Conservation (phyloP, 2,329 filamentous ascomycete genomes). For the Colletotrichum lindemuthianum region DNA sequence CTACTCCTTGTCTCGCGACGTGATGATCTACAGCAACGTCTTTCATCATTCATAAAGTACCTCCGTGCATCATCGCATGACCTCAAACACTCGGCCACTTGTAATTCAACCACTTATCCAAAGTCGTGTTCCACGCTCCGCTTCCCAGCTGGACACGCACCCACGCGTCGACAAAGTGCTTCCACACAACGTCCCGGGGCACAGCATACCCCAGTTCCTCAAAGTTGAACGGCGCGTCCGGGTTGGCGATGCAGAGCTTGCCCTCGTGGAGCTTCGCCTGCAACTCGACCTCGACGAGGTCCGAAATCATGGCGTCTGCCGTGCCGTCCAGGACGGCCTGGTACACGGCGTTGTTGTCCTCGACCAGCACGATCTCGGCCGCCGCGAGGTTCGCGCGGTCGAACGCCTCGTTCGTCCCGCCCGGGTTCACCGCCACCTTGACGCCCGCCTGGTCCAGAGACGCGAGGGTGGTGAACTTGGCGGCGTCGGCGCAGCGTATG, state of each 20-base stretch:
- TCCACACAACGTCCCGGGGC: slow-evolving; percentile 28
- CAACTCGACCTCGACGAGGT: slow-evolving; percentile 33
- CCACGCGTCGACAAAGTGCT: slow-evolving; percentile 35
- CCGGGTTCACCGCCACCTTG: slow-evolving; percentile 30
- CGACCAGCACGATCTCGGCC: slow-evolving; percentile 25
- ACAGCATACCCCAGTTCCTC: slow-evolving; percentile 33
- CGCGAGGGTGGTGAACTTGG: slow-evolving; percentile 28
- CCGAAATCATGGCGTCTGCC: slow-evolving; percentile 34
- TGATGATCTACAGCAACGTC: too few relatives aligned
- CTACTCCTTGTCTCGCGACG: too few relatives aligned
- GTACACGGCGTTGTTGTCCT: slow-evolving; percentile 34
- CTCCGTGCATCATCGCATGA: neutral
- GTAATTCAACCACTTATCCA: slow-evolving; percentile 33
- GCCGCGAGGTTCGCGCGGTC: slow-evolving; percentile 31
- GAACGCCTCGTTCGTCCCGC: slow-evolving; percentile 35
- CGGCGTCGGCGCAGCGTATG: slow-evolving; percentile 32
- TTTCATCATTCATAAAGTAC: too few relatives aligned
- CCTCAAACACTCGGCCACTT: slow-evolving; percentile 27
- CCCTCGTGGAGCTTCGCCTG: slow-evolving; percentile 25
- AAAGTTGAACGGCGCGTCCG: slow-evolving; percentile 31
- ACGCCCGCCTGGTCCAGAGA: slow-evolving; percentile 26
- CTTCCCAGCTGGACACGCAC: slow-evolving; percentile 32
- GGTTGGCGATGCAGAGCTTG: slow-evolving; percentile 29
- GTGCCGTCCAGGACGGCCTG: slow-evolving; percentile 22
- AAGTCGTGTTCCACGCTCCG: slow-evolving; percentile 30